Base-by-base conservation (phyloP, 225 moss, liverwort and hornwort species). In the Neckera pumila region DNA sequence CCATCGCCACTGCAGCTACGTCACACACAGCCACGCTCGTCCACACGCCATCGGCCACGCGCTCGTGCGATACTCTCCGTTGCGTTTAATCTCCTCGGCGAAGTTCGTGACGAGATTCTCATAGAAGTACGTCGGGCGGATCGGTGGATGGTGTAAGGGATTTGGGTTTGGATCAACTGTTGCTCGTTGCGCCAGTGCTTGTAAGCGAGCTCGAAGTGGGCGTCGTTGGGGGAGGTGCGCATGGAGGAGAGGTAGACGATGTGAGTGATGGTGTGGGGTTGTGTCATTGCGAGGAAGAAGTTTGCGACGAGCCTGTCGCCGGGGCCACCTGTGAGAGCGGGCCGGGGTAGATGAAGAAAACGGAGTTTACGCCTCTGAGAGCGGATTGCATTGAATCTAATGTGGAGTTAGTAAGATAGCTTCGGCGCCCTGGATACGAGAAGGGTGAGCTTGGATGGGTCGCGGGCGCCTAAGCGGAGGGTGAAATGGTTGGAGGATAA, bases 171-270 rank as follows among this genome's bases (percentile, higher is more conserved):
- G 43, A 89, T 20, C 47, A 91, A 34, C n/a, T 33, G 47, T 20
- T 87, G 79, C 87, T 84, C 75, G 75, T 89, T 58, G 38, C 45
- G 7, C 66, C 87, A 64, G 75, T 89, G 89, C 66, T 84, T 84
- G 84, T 80, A 63, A 33, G 57, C 63, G 18, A 74, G 38, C 45
- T 61, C 81, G 83, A 89, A 69, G 3, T 84, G 89, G n/a, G 27
- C 70, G 12, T 88, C 51, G 36, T 73, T 27, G 8, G 66, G 66
- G 14, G 34, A 76, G 76, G 74, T 17, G 45, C 40, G 73, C 49
- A 85, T 82, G 47, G 85, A 58, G 17, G 85, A 90, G n/a, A 88
- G 88, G 60, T 88, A 88, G 64, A 91, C 89, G 59, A 87, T 81
- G 75, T 87, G 80, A 10, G 64, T 57, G 33, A 84, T 34, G 60